Base-by-base conservation (phyloP, 176 grass and related monocot genomes). In the Zoysia japonica region DNA sequence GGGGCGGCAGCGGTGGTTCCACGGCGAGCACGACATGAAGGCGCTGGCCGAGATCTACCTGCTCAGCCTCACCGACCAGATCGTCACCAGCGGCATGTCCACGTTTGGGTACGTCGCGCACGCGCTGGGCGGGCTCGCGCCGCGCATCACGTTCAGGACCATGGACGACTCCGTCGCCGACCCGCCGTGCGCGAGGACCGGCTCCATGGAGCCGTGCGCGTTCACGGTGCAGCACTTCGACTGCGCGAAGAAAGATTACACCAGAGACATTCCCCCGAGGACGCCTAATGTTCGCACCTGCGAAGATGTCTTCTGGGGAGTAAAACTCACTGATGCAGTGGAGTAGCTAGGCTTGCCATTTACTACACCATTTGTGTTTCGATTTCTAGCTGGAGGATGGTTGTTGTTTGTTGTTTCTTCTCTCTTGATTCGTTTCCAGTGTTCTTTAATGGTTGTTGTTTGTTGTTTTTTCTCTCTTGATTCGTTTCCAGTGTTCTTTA, bases 41-140 rank as follows among this genome's bases (percentile, higher is more conserved):
- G 91, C 91, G 13, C 37, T 92, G 80, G 80, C 87, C 7, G 90
- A 92, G 87, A 92, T 92, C 60, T 77, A 68, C 70, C 84, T 92
- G 47, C 76, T 92, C 0, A 86, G 86, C 72, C 80, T 81, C 50
- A 79, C 83, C 47, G 90, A 92, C 71, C 64, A 17, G 50, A 47
- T 92, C 38, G 84, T 92, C 71, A 87, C 90, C 61, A 83, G 76
- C 61, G 80, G 68, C 17, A 79, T 70, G 86, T 89, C 87, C 1
- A 90, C 88, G 53, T 86, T 86, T 57, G 88, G 88, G 63, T 86
- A 86, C 69, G 80, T 90, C 51, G 76, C 69, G 9, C 56, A 67
- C 45, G 83, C 80, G 3, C 76, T 89, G 47, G 86, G 86, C 41
- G 87, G 87, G 1, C 77, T 89, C 37, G 80, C 81, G 67, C 90